Conservation (phyloP, 345 rosid species). For the Ricinus communis region DNA sequence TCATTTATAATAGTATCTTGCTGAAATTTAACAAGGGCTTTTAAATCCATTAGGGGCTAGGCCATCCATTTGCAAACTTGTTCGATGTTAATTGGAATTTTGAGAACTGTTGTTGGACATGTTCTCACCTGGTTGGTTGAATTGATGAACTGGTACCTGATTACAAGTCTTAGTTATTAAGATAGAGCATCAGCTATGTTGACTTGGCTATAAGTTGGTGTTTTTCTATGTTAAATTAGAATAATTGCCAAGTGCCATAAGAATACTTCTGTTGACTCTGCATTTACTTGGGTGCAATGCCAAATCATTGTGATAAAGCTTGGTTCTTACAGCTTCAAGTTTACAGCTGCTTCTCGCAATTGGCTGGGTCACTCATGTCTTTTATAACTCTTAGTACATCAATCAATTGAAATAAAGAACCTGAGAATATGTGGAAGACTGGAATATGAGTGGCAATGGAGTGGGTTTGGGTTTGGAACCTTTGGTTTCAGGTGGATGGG, state of each 20-base stretch:
- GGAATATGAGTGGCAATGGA: background rate
- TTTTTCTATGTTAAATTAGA: background rate
- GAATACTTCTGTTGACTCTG: background rate
- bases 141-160: background rate
- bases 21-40: background rate
- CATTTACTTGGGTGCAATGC: background rate
- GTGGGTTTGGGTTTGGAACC: background rate
- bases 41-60: background rate
- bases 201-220: background rate
- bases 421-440: background rate
- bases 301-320: background rate
- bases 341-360: background rate
- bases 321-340: background rate
- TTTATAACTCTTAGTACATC: background rate
- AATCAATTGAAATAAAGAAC: background rate
- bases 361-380: background rate
- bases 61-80: background rate
- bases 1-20: no score
- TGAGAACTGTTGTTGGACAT: background rate
- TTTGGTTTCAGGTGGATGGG: no score
- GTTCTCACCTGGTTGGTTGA: background rate
- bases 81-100: background rate
- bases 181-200: background rate
- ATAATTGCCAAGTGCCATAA: no score
- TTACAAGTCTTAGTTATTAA: background rate